Conservation (phyloP, 495 filamentous ascomycete genomes). For the Neurospora sublineolata region DNA sequence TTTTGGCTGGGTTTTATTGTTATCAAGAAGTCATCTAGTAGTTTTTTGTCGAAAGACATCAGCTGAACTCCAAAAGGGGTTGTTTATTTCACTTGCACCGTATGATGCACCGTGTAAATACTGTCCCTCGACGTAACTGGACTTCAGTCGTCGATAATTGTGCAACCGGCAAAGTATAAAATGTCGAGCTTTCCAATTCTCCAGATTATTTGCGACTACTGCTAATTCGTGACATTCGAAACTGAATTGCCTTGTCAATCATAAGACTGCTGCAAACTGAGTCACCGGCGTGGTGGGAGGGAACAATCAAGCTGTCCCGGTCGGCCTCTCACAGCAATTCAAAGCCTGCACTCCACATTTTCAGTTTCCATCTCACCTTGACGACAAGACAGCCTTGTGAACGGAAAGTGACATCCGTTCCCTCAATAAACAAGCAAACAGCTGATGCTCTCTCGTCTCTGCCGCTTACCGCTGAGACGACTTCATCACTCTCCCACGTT, state of each 20-base stretch:
- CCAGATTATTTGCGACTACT: not conserved
- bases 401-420: not conserved
- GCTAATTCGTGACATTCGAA: not conserved
- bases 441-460: conserved; percentile 5
- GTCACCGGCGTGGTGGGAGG: not conserved
- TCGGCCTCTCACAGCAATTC: not conserved
- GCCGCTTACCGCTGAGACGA: not conserved
- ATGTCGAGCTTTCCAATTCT: not conserved
- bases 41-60: not conserved
- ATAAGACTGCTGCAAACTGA: not conserved
- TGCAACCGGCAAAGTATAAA: not conserved
- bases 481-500: not conserved
- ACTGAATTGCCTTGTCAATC: not conserved
- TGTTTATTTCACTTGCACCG: not conserved
- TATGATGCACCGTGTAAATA: not conserved
- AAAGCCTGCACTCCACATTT: not conserved
- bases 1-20: not conserved
- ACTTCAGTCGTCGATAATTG: not conserved
- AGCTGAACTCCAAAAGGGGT: not conserved
- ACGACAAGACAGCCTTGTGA: not conserved
- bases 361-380: not conserved
- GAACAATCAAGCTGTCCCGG: not conserved
- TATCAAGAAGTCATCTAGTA: not conserved
- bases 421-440: not conserved
- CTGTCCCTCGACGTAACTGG: not conserved